Conservation (phyloP, 257 asterid species). For the Apocynum venetum region DNA sequence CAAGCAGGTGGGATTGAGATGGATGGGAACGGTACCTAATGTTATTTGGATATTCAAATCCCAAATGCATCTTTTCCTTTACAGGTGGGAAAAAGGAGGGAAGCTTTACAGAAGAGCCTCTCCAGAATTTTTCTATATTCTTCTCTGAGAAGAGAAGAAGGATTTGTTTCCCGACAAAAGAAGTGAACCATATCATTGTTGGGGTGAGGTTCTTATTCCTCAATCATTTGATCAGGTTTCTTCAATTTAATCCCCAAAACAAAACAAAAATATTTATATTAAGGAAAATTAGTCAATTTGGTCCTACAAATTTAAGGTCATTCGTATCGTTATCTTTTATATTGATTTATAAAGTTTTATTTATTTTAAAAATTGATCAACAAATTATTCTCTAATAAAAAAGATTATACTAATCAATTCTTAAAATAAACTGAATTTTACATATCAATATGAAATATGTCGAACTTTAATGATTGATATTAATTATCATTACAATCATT, state of each 20-base stretch:
- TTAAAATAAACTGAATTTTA: too few species aligned
- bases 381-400: too few species aligned
- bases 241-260: constrained; percentile 9
- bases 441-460: too few species aligned
- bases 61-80: constrained; percentile 32
- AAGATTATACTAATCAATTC: too few species aligned
- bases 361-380: too few species aligned
- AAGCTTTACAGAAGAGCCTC: constrained; percentile 31
- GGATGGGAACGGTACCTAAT: not conserved
- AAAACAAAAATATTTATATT: not conserved
- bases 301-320: too few species aligned
- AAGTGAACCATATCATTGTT: constrained; percentile 26
- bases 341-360: too few species aligned
- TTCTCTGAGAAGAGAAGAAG: constrained; percentile 14
- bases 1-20: constrained; percentile 24
- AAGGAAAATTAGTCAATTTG: too few species aligned
- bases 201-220: constrained; percentile 36
- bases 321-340: too few species aligned
- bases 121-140: constrained; percentile 19
- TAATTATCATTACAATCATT: too few species aligned
- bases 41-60: constrained; percentile 36
- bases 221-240: constrained; percentile 30
- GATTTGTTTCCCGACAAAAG: constrained; percentile 22
- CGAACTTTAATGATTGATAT: too few species aligned
- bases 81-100: constrained; percentile 34